Percentiles rank a stretch among this genome's conserved stretches.
Conservation (phyloP, 2,329 filamentous ascomycete genomes). For the Huntiella omanensis region DNA sequence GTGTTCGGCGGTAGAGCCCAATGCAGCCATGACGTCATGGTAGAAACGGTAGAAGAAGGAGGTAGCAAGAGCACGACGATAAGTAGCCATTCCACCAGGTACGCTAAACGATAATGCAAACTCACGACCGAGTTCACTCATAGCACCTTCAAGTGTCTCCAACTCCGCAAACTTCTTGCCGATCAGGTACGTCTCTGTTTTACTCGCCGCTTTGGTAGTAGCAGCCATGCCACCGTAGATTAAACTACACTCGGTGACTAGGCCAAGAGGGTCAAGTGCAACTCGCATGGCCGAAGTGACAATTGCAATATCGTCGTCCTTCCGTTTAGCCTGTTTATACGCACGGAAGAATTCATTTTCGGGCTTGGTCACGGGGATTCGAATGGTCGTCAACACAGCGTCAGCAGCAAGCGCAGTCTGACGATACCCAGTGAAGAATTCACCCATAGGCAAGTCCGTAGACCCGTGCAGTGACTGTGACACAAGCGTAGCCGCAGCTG, state of each 20-base stretch:
- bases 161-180: slow-evolving; percentile 68
- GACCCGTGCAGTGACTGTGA: slow-evolving; percentile 58
- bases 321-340: slow-evolving; percentile 93
- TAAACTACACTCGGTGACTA: slow-evolving; percentile 57
- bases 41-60: slow-evolving; percentile 97
- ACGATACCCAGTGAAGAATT: slow-evolving; percentile 86
- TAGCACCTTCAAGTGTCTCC: slow-evolving; percentile 69
- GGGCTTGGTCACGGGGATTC: slow-evolving; percentile 58
- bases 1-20: slow-evolving; percentile 23
- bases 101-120: slow-evolving; percentile 82
- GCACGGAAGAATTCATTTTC: slow-evolving; percentile 71
- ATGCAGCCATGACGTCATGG: slow-evolving; percentile 56
- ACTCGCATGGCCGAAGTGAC: slow-evolving; percentile 76
- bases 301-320: slow-evolving; percentile 96
- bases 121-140: slow-evolving; percentile 75
- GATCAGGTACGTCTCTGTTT: slow-evolving; percentile 51
- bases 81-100: slow-evolving; percentile 93
- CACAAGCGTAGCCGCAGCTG: slow-evolving; percentile 62
- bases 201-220: slow-evolving; percentile 71
- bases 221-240: slow-evolving; percentile 94
- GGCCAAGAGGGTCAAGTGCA: slow-evolving; percentile 45
- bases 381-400: slow-evolving; percentile 68
- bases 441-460: slow-evolving; percentile 72
- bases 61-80: slow-evolving; percentile 73
- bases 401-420: slow-evolving; percentile 63